Evolutionary conservation across 768 basidiomycete genomes (phyloP).

Genomic region (Amyloporia xantha): DNA sequence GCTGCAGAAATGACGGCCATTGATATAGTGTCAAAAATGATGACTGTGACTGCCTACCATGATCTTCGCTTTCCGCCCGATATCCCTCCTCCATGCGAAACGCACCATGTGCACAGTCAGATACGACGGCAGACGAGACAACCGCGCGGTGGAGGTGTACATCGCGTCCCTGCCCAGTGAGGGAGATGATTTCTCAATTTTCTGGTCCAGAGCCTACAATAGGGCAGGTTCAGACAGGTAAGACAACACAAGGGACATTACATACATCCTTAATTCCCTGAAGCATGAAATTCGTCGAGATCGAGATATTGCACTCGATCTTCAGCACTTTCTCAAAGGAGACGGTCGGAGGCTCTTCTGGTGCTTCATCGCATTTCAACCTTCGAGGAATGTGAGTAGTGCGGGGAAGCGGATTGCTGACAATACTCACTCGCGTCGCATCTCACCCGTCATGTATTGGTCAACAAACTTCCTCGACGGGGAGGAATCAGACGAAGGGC

Average conservation of each 20-base stretch:
- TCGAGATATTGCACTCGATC: constrained; percentile 88
- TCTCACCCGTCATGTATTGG: constrained; percentile 74
- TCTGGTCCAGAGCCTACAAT: constrained; percentile 73
- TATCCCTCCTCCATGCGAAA: constrained; percentile 91
- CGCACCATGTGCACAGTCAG: constrained; percentile 93
- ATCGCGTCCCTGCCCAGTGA: constrained; percentile 72
- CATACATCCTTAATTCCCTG: constrained; percentile 79
- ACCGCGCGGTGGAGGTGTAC: constrained; percentile 74
- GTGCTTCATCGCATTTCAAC: constrained; percentile 73
- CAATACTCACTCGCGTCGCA: constrained; percentile 57
- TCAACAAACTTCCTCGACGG: constrained; percentile 59
- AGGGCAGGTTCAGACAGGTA: background rate
- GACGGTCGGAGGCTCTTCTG: constrained; percentile 65
- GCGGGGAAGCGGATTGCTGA: background rate
- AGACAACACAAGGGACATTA: constrained; percentile 18
- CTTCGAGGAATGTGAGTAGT: constrained; percentile 33
- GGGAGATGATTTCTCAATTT: constrained; percentile 79
- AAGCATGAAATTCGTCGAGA: constrained; percentile 82
- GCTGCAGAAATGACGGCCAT: too few species aligned
- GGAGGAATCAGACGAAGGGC: constrained; percentile 23
- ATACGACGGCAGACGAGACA: constrained; percentile 80
- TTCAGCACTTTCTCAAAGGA: constrained; percentile 74
- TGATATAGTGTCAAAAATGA: too few species aligned
- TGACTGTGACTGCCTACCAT: constrained; percentile 55
- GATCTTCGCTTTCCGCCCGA: constrained; percentile 91